Conservation (phyloP, 176 grass and related monocot species). For the Zoysia japonica region DNA sequence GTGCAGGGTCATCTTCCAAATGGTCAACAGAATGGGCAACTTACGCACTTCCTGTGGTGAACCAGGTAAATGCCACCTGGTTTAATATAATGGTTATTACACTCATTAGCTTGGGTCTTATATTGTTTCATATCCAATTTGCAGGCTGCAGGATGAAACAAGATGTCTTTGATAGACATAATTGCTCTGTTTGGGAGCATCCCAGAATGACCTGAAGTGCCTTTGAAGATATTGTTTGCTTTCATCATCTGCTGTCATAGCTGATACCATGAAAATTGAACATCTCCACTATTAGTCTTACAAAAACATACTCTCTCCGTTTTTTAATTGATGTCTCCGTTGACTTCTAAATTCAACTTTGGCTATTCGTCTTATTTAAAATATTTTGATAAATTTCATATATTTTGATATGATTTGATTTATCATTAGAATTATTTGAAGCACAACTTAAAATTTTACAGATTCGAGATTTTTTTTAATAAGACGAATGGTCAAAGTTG, state of each 20-base stretch:
- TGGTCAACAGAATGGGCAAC: conserved; percentile 78
- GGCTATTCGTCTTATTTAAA: no score
- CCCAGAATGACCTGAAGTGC: background rate
- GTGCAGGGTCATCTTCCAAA: conserved; percentile 57
- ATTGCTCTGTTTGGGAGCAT: background rate
- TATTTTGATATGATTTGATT: no score
- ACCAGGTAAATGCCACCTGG: conserved; percentile 40
- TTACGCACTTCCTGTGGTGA: conserved; percentile 68
- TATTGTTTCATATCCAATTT: background rate
- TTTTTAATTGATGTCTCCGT: no score
- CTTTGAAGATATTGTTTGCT: conserved; percentile 16
- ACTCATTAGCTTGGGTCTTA: conserved; percentile 16
- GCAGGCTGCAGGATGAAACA: conserved; percentile 34
- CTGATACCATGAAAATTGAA: background rate
- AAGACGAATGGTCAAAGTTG: no score
- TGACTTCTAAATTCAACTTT: no score
- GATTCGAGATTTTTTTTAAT: no score
- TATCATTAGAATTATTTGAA: no score
- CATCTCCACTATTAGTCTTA: background rate
- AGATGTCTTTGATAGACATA: background rate
- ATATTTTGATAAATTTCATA: no score
- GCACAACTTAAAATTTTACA: no score
- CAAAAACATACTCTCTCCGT: background rate
- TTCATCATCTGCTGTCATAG: background rate
- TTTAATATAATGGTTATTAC: background rate